Evolutionary conservation across 306 rosid species (phyloP).

Genomic region (Lotus japonicus): DNA sequence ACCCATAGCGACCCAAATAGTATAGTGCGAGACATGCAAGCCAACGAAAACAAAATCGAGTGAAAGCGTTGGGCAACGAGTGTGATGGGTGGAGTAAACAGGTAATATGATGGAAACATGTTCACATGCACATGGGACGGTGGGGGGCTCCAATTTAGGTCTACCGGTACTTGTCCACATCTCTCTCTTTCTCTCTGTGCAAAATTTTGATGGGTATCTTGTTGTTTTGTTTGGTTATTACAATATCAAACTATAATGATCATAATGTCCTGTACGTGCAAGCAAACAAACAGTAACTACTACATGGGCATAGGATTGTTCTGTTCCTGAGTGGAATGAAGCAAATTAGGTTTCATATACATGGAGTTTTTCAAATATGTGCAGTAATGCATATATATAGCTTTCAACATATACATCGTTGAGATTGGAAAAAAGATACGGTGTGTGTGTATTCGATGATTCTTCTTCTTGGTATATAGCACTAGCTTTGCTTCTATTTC

Average conservation of each 20-base stretch:
- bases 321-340: background rate
- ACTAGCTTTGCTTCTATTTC: no score
- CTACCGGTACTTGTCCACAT: constrained; percentile 69
- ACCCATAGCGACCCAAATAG: no score
- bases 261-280: background rate
- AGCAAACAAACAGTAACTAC: background rate
- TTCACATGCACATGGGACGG: constrained; percentile 96
- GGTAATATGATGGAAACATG: constrained; percentile 41
- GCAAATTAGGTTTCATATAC: background rate
- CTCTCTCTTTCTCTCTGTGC: background rate
- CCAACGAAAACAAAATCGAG: background rate
- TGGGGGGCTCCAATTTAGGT: constrained; percentile 50
- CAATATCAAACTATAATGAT: background rate
- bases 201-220: background rate
- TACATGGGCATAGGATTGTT: background rate
- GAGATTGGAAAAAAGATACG: constrained; percentile 19
- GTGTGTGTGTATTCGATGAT: no score
- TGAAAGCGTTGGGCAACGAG: constrained; percentile 4
- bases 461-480: no score
- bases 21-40: background rate
- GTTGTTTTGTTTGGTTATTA: background rate
- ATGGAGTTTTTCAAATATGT: background rate
- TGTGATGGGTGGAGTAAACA: constrained; percentile 21
- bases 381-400: background rate
- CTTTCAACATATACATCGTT: constrained; percentile 32